Base-by-base conservation (phyloP, 1,284 basidiomycete genomes). In the Butyriboletus appendiculatus region DNA sequence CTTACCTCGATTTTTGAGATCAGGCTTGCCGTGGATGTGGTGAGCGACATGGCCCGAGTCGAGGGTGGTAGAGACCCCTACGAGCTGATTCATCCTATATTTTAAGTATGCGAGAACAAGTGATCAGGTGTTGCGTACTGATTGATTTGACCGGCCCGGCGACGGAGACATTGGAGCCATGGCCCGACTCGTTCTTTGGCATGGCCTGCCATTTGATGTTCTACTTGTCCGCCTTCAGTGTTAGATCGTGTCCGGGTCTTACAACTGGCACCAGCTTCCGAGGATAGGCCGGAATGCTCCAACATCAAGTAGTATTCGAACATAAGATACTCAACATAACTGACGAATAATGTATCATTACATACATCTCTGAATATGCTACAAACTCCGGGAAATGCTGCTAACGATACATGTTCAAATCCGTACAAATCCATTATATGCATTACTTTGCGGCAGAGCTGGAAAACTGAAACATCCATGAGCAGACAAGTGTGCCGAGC, bases 361-460 rank as follows among this genome's bases (percentile, higher is more conserved):
- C 60, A 55, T 44, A 48, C 38, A 24, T 20, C n/a, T 22, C 32
- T 41, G 38, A 40, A 53, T 44, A 48, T 48, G 30, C 28, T 46
- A 48, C 16, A 2, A 18, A 39, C 41, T 45, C 43, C 15, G 5
- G 5, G 42, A 59, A 60, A 66, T 32, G 32, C 28, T 37, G 47
- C 43, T 62, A 67, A 63, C 55, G 53, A 64, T 70, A 71, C 68
- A 73, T 32, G 38, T 49, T 48, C 50, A 55, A 28, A 18, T 15
- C 1, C 12, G 12, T 22, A 32, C 34, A n/a, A n/a, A n/a, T n/a
- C n/a, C n/a, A n/a, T 44, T 42, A 45, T 28, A 35, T 39, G 55
- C 18, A 49, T 67, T 73, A 81, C 75, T 87, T 87, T 52, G 81
- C 75, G 43, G 81, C 81, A 38, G 84, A 80, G 65, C 85, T 87